Base-by-base conservation (phyloP, 2,329 filamentous ascomycete genomes). In the Botrytis byssoidea region DNA sequence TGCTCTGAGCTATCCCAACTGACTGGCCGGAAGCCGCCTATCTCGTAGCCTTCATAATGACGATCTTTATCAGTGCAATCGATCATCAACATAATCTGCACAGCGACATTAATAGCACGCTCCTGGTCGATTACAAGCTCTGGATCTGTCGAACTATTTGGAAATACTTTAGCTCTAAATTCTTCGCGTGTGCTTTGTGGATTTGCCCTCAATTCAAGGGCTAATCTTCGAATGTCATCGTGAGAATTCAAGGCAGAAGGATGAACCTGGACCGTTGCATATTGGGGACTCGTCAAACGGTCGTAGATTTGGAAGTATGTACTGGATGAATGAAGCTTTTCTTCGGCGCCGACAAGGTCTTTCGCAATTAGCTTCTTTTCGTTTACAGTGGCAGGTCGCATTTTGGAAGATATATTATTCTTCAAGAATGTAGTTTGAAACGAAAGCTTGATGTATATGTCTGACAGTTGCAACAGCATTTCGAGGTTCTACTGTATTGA, bases 371-470 rank as follows among this genome's bases (percentile, higher is more conserved):
- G 25, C 12, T 6, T 51, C 3, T 14, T 51, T n/a, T 51, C 48
- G 25, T 14, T n/a, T n/a, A 0, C 14, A n/a, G 48, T 51, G 25
- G 48, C 22, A 6, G 22, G 22, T 51, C 25, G 48, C 48, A 51
- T 51, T 51, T 0, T 51, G 1, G 4, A 51, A 12, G 6, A 6
- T 51, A 0, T 46, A 51, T n/a, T 51, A 0, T 25, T 1, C 10
- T 51, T 9, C 4, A 25, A 10, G 22, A 25, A 25, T 48, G 3
- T 48, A 51, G 10, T 51, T 51, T n/a, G 25, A 51, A 3, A n/a
- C 1, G 22, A 14, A 51, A n/a, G 1, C 10, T 51, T 51, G 10
- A 7, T 6, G 25, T 6, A 51, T 51, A 51, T 6, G 12, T 51
- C 48, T n/a, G 22, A 51, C 4, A 14, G 10, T 51, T 9, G 22